Evolutionary conservation across 495 filamentous ascomycete species (phyloP), one percentile per base, ranked within the genome.

Genomic region (Aspergillus asperescens): DNA sequence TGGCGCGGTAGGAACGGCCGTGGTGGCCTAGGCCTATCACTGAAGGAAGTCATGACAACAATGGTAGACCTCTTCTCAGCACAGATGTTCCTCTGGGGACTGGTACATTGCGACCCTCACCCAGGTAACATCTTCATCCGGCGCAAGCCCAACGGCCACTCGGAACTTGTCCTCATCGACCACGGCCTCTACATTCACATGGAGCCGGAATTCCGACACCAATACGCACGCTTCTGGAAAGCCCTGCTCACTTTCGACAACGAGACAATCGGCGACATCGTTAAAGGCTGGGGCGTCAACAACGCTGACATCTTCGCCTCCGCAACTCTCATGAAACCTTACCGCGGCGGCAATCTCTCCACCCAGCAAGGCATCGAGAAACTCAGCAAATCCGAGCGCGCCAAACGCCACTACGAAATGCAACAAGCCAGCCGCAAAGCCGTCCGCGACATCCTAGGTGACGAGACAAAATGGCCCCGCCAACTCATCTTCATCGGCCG

Each of bases 111-210:
- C 67, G 92, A 98, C 65, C 92, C 92, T 2, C 92, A 98, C 61
- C 93, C 93, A 0, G 92, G 92, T 0, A 98, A 98, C 67, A 94
- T 98, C 62, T 94, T 98, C 70, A 86, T 96, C 62, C 82, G 92
- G 1, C 87, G 93, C 1, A 74, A 88, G 16, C 89, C 90, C 2
- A 82, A 74, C 25, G 92, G 92, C 25, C 79, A 85, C 32, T 77
- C 93, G 1, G 90, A 98, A 66, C 76, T 98, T 15, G 90, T 96
- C 1, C 84, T 98, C 8, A 96, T 98, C 60, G 92, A 98, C 69
- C 92, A 98, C 65, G 92, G 92, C 0, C 79, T 98, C 24, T 98
- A 98, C 68, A 88, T 98, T 48, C 85, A 85, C 63, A 92, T 96
- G 84, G 76, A 80, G 23, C 84, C 88, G 7, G 74, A 81, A 57